phyloP scores from a whole-genome alignment of 2,329 filamentous ascomycete genomes.

The Aspergillus sp. region DNA sequence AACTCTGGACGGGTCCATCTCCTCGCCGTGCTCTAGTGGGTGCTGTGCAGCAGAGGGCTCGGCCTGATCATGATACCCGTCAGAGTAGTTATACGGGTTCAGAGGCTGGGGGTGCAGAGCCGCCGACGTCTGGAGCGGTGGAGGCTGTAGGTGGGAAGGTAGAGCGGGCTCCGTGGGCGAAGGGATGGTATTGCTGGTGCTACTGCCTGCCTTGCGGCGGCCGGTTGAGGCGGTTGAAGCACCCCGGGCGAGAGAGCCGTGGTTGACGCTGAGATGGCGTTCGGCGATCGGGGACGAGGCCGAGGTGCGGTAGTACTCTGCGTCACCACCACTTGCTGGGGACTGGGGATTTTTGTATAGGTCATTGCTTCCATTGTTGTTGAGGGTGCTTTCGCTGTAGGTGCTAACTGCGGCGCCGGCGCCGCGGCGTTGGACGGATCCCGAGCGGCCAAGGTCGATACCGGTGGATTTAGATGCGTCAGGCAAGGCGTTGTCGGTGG shows the following conservation, averaged over 20 bases:
- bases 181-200: conserved; percentile 17
- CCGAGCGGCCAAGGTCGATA: conserved; percentile 27
- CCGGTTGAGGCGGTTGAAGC: conserved; percentile 43
- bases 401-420: conserved; percentile 24
- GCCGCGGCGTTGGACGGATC: conserved; percentile 31
- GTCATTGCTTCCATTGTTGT: neutral
- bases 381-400: conserved; percentile 26
- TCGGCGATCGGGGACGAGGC: conserved; percentile 26
- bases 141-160: conserved; percentile 15
- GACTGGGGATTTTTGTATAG: conserved; percentile 22
- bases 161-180: conserved; percentile 25
- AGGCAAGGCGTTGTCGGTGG: conserved; percentile 8
- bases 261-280: conserved; percentile 22
- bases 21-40: conserved; percentile 14
- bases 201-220: conserved; percentile 33
- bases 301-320: conserved; percentile 27
- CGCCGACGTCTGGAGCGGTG: conserved; percentile 9
- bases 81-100: conserved; percentile 7
- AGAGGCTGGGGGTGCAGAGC: conserved; percentile 5
- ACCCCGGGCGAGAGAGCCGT: conserved; percentile 34
- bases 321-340: conserved; percentile 25
- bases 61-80: conserved; percentile 11
- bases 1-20: too few species aligned
- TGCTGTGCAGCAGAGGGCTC: conserved; percentile 15
- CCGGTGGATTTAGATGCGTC: conserved; percentile 28